Percentiles rank a stretch among this genome's conserved stretches.
Evolutionary conservation across 208 protist genomes (phyloP).

Genomic region (Trypanosoma vivax): DNA sequence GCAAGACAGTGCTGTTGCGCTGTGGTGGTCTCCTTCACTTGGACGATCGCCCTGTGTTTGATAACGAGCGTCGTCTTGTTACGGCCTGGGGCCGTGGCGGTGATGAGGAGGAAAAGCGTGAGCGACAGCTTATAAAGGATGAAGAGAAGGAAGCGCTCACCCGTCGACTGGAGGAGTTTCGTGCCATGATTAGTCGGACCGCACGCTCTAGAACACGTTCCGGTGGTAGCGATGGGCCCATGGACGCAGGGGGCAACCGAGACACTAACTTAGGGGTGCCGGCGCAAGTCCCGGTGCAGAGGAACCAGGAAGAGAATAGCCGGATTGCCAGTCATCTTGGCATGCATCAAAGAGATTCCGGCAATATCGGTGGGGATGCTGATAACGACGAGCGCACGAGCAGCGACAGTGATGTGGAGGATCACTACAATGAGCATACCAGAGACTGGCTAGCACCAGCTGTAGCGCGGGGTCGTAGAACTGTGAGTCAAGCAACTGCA

Average conservation of each 20-base stretch:
- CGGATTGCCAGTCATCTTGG: too few species aligned
- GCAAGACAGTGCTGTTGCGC: slow-evolving; percentile 75
- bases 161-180: slow-evolving; percentile 68
- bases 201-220: neutral
- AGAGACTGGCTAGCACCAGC: neutral
- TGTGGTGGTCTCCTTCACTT: slow-evolving; percentile 76
- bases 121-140: slow-evolving; percentile 48
- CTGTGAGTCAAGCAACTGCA: neutral
- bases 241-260: neutral
- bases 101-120: slow-evolving; percentile 56
- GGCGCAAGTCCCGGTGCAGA: too few species aligned
- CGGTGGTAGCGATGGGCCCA: neutral
- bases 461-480: neutral
- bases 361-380: slow-evolving; percentile 9
- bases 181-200: slow-evolving; percentile 32
- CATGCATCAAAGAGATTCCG: neutral
- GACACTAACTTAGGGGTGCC: too few species aligned
- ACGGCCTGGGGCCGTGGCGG: slow-evolving; percentile 83
- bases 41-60: slow-evolving; percentile 89
- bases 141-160: slow-evolving; percentile 46
- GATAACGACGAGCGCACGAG: slow-evolving; percentile 15
- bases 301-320: too few species aligned
- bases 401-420: slow-evolving; percentile 6
- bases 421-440: neutral
- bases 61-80: slow-evolving; percentile 76